phyloP scores from a whole-genome alignment of 495 filamentous ascomycete species.

The Daldinia grandis region DNA sequence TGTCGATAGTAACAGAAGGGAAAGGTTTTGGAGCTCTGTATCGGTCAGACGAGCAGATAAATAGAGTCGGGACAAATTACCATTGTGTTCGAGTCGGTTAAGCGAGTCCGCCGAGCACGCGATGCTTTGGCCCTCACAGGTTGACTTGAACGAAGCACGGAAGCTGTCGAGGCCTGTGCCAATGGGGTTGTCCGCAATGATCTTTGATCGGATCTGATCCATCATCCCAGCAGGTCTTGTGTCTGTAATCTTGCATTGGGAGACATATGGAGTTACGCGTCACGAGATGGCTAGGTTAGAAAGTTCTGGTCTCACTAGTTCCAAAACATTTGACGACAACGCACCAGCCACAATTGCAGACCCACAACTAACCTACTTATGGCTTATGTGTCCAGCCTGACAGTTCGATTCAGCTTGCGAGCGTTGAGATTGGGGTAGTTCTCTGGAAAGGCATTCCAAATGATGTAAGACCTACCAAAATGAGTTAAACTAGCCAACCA shows the following conservation, averaged over 20 bases:
- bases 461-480: neutral
- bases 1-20: conserved; percentile 29
- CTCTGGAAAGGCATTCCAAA: neutral
- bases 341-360: too few relatives aligned
- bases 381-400: too few relatives aligned
- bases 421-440: neutral
- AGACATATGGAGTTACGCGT: too few relatives aligned
- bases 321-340: too few relatives aligned
- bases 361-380: too few relatives aligned
- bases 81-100: neutral
- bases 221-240: too few relatives aligned
- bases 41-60: conserved; percentile 15
- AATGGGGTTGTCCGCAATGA: neutral
- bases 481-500: neutral
- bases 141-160: neutral
- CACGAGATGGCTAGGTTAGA: too few relatives aligned
- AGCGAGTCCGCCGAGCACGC: neutral
- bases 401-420: neutral
- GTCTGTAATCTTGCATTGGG: too few relatives aligned
- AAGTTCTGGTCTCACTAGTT: too few relatives aligned
- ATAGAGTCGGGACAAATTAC: neutral
- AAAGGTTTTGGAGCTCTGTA: conserved; percentile 41
- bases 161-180: neutral
- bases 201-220: too few relatives aligned
- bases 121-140: neutral